Conservation (phyloP, 169 alveolate species). For the Plasmodium inui region DNA sequence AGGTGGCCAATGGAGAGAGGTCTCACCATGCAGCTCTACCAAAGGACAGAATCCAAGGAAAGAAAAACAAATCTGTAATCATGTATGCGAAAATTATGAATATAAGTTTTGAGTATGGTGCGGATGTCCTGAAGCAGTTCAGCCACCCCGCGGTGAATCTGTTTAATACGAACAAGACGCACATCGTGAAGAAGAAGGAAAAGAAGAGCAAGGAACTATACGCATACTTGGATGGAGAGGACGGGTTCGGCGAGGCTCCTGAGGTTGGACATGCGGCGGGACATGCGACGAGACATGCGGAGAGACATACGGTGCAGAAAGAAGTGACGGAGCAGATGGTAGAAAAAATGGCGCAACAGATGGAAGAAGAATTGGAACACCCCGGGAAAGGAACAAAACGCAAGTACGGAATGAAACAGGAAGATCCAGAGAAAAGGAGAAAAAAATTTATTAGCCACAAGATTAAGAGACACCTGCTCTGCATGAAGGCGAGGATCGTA, state of each 20-base stretch:
- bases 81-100: constrained; percentile 33
- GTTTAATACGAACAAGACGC: constrained; percentile 31
- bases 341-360: neutral
- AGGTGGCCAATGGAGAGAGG: neutral
- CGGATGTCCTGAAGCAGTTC: constrained; percentile 19
- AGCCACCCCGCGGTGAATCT: constrained; percentile 34
- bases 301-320: no score
- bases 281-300: no score
- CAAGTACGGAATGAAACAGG: neutral
- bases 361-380: neutral
- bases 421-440: neutral
- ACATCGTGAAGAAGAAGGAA: neutral
- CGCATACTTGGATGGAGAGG: neutral
- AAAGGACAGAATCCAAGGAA: neutral
- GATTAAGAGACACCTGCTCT: constrained; percentile 18
- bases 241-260: neutral
- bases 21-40: neutral
- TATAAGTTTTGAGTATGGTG: constrained; percentile 11
- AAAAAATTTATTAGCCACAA: constrained; percentile 20
- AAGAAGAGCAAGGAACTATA: neutral
- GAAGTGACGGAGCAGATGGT: neutral
- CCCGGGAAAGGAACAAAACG: neutral
- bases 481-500: constrained; percentile 17
- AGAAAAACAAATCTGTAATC: neutral
- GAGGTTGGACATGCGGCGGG: neutral